Evolutionary conservation across 805 yeast species (phyloP).

Genomic region (Maudiozyma barnettii): DNA sequence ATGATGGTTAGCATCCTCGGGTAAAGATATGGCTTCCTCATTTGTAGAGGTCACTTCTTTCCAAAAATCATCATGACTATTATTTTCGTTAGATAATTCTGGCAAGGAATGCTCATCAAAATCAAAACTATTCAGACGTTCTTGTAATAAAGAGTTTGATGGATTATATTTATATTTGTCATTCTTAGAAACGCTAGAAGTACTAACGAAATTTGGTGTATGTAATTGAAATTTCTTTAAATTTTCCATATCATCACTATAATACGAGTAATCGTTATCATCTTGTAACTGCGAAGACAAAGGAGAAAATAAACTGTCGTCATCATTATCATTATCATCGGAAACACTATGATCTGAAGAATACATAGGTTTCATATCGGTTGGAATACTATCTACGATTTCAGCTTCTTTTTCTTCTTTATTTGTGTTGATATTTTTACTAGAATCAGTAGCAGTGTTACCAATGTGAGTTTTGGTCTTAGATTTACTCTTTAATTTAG

Average conservation of each 20-base stretch:
- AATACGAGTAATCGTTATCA: constrained; percentile 11
- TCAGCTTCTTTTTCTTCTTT: not conserved
- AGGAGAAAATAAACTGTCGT: constrained; percentile 24
- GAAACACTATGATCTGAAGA: constrained; percentile 2
- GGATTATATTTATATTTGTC: not conserved
- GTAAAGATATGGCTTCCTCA: constrained; percentile 17
- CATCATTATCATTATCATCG: constrained; percentile 6
- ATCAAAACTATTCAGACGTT: not conserved
- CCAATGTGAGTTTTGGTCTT: not conserved
- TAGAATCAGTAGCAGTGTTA: not conserved
- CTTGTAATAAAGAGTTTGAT: too few species aligned
- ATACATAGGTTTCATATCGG: constrained; percentile 1
- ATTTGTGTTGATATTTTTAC: not conserved
- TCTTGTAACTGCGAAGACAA: constrained; percentile 7
- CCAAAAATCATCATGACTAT: constrained; percentile 24
- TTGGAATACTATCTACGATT: constrained; percentile 8
- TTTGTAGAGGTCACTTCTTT: constrained; percentile 24
- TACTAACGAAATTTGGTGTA: not conserved
- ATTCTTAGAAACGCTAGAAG: not conserved
- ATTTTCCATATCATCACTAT: constrained; percentile 1
- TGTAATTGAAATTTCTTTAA: constrained; percentile 2
- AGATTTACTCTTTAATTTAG: constrained; percentile 1
- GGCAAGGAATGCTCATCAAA: not conserved
- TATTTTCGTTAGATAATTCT: constrained; percentile 4
- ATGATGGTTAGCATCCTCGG: constrained; percentile 1